These are phyloP conservation scores for Zygoascus meyerae DNA, from an alignment of 1,139 yeast genomes.

Conservation along the genomic window DNA sequence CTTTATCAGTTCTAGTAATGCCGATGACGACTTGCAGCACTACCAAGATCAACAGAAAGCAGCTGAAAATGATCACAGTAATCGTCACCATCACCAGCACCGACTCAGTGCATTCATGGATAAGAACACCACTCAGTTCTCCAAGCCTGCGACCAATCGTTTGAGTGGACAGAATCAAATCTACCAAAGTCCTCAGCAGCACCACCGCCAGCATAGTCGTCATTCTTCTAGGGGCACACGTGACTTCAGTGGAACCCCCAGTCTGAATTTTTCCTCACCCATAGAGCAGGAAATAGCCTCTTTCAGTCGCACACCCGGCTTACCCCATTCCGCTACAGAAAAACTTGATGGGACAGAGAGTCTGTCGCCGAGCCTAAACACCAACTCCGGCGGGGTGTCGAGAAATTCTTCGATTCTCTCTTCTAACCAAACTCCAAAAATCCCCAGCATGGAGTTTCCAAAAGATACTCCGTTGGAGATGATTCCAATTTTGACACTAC, in stretches of 20 bases:
- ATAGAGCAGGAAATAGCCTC: constrained; percentile 8
- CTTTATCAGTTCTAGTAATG: background rate
- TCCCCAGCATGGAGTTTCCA: constrained; percentile 22
- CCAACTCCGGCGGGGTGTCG: constrained; percentile 4
- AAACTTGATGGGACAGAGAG: constrained; percentile 1
- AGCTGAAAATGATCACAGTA: too few species aligned
- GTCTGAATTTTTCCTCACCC: constrained; percentile 7
- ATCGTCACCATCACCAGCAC: too few species aligned
- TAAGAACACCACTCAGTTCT: too few species aligned
- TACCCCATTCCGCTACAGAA: constrained; percentile 6
- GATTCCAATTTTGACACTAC: constrained; percentile 48
- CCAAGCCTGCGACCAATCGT: too few species aligned
- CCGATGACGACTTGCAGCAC: too few species aligned
- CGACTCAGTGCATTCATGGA: too few species aligned
- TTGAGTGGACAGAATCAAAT: background rate
- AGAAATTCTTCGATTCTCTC: constrained; percentile 8
- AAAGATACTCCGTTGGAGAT: constrained; percentile 45
- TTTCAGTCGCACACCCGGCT: constrained; percentile 3
- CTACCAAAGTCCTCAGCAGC: background rate
- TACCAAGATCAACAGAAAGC: too few species aligned
- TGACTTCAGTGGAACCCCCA: constrained; percentile 1
- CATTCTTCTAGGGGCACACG: constrained; percentile 1
- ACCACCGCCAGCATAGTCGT: background rate
- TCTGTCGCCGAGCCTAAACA: constrained; percentile 1
- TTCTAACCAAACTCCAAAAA: background rate